Evolutionary conservation across 371 early-diverging fungal genomes (phyloP).

Genomic region (Capillidium heterosporum): DNA sequence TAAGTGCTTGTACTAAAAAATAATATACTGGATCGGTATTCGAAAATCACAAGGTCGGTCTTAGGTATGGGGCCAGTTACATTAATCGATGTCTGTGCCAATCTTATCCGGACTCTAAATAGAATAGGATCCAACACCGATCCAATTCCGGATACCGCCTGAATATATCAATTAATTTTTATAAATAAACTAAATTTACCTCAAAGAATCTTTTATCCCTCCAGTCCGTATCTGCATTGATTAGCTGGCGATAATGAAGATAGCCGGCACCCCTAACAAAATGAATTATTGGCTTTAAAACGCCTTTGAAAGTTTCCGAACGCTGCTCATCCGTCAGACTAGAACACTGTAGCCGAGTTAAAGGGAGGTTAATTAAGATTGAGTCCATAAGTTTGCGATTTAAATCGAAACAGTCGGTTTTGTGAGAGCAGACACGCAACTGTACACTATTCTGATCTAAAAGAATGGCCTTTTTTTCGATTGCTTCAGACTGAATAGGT

Average conservation of each 20-base stretch:
- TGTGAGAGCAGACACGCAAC: background rate
- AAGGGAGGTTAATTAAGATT: background rate
- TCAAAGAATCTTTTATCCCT: background rate
- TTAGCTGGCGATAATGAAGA: background rate
- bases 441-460: background rate
- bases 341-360: background rate
- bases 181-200: background rate
- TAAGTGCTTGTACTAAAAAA: background rate
- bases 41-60: background rate
- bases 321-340: background rate
- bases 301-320: background rate
- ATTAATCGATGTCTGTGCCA: background rate
- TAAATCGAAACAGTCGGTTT: background rate
- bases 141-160: background rate
- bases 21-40: background rate
- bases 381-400: background rate
- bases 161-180: background rate
- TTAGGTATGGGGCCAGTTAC: background rate
- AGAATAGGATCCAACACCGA: background rate
- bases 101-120: background rate
- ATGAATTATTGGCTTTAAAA: background rate
- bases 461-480: background rate
- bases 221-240: background rate
- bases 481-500: background rate
- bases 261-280: background rate